Base-by-base conservation (phyloP, 306 rosid genomes). In the Dryas octopetala region DNA sequence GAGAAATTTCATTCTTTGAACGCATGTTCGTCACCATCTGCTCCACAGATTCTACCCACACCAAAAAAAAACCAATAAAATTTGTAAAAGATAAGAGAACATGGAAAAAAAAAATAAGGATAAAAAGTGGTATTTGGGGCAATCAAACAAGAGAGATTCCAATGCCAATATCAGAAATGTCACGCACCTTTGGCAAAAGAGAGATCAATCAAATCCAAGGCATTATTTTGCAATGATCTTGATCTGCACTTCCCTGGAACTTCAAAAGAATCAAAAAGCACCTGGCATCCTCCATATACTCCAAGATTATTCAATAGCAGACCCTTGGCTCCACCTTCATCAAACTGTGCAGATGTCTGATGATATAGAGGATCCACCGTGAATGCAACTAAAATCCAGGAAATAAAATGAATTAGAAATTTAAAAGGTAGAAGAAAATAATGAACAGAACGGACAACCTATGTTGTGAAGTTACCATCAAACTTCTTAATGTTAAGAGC, bases 241-340 rank as follows among this genome's bases (percentile, higher is more conserved):
- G 76, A 67, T 85, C 82, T 81, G 82, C 91, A 86, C 72, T 86
- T 92, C 68, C 79, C 89, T 38, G 97, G 99, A 45, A 92, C 88
- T 80, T 95, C 97, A 16, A 63, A 84, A 45, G 99, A 90, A 89
- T 95, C 98, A 81, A 90, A 91, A 73, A 95, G 96, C 76, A 95
- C 87, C 81, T 85, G 86, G 84, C 98, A 91, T 64, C 86, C 87
- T 81, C 97, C 93, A 80, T 92, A 90, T 16, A 92, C 88, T 54
- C 99, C 92, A 11, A 95, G 97, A 86, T 90, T 95, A 75, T 87
- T 92, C 97, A 95, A 78, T 68, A 90, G 81, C 59, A 92, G 96
- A 77, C 97, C 97, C 87, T 84, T 92, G 70, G 96, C 99, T 80
- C 99, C 98, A 74, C 97, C 97, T 87, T 95, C 98, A 55, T 95